These are phyloP conservation scores for Cymbidium sinense DNA, from an alignment of 106 monocot species.

Conservation along the genomic window DNA sequence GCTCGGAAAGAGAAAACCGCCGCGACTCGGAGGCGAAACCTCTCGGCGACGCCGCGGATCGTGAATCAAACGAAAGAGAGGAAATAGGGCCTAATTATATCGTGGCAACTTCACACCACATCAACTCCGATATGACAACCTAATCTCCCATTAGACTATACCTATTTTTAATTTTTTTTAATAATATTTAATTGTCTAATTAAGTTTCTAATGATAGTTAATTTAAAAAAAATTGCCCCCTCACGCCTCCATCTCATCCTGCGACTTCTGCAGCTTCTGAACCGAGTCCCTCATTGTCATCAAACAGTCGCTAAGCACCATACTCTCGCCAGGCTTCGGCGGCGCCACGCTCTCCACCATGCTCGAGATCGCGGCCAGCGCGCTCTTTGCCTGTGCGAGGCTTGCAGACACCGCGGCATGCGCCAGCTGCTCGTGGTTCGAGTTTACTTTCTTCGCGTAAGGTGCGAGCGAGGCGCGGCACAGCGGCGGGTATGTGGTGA, in stretches of 20 bases:
- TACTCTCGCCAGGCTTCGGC: neutral
- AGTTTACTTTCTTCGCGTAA: neutral
- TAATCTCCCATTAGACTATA: too few relatives aligned
- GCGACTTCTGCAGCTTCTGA: constrained; percentile 1
- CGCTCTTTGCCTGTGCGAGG: neutral
- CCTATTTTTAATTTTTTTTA: too few relatives aligned
- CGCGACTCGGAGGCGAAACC: too few relatives aligned
- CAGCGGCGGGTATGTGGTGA: neutral
- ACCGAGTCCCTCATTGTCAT: constrained; percentile 7
- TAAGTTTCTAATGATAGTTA: too few relatives aligned
- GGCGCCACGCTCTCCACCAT: neutral
- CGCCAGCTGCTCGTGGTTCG: neutral
- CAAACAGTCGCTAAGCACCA: neutral
- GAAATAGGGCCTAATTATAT: too few relatives aligned
- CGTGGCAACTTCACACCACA: too few relatives aligned
- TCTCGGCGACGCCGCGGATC: too few relatives aligned
- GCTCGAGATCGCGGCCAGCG: neutral
- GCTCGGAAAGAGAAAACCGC: too few relatives aligned
- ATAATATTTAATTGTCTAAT: too few relatives aligned
- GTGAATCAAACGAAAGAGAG: too few relatives aligned
- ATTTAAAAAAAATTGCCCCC: too few relatives aligned
- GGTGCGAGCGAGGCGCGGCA: neutral
- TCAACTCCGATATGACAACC: too few relatives aligned
- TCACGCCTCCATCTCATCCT: neutral
- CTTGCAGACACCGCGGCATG: neutral